Evolutionary conservation across 2,329 filamentous ascomycete species (phyloP).

Genomic region (Alternaria tenuissima): DNA sequence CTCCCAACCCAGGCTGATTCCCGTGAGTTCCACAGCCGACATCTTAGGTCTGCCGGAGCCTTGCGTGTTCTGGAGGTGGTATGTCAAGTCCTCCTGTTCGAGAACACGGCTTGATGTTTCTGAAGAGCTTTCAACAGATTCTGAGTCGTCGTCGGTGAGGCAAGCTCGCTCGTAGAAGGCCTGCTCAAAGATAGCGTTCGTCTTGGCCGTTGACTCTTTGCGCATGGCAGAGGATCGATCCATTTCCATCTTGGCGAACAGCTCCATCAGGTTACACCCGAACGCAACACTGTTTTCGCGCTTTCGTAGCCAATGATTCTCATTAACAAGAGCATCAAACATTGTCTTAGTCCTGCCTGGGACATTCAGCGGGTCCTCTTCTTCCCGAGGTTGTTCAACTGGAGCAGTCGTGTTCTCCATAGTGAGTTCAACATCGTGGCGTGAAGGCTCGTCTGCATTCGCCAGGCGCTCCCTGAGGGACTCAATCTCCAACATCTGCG

Average conservation of each 20-base stretch:
- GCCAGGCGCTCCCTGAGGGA: constrained; percentile 24
- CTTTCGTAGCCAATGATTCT: constrained; percentile 43
- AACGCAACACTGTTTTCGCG: constrained; percentile 32
- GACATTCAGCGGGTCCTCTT: constrained; percentile 14
- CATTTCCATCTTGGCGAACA: constrained; percentile 20
- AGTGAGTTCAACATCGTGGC: constrained; percentile 1
- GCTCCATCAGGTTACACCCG: constrained; percentile 20
- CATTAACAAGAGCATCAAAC: constrained; percentile 35
- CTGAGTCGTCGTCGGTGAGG: constrained; percentile 15
- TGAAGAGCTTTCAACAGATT: constrained; percentile 3
- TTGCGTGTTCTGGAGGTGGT: constrained; percentile 8
- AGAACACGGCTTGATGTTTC: neutral
- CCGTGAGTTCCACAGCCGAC: constrained; percentile 15
- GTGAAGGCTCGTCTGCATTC: constrained; percentile 15
- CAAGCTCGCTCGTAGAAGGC: constrained; percentile 9
- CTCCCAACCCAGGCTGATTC: constrained; percentile 16
- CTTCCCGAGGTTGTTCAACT: constrained; percentile 22
- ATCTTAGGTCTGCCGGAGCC: constrained; percentile 14
- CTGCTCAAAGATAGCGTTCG: neutral
- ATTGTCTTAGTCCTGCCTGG: constrained; percentile 28
- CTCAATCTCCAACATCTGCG: constrained; percentile 29
- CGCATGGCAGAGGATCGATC: neutral
- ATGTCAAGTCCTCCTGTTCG: neutral
- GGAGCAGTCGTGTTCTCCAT: constrained; percentile 11
- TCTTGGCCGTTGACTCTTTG: constrained; percentile 3